These are phyloP conservation scores for Apiotrichum gamsii DNA, from an alignment of 1,284 basidiomycete genomes.

Conservation along the genomic window DNA sequence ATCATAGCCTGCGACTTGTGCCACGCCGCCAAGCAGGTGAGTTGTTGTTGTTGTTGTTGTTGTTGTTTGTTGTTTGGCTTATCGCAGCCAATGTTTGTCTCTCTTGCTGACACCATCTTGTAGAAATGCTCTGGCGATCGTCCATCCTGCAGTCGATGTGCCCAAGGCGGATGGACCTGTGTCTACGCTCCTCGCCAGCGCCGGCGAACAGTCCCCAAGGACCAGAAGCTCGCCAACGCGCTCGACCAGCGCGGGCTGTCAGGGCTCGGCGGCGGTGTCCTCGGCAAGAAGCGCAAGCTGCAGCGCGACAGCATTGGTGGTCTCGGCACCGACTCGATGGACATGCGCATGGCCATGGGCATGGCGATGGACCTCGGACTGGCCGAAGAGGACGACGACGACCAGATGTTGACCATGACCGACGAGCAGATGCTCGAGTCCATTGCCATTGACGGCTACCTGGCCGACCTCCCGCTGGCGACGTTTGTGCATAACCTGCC, in stretches of 20 bases:
- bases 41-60: neutral
- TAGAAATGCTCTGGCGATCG: slow-evolving; percentile 46
- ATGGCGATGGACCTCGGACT: slow-evolving; percentile 45
- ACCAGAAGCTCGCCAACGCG: slow-evolving; percentile 26
- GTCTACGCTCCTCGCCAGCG: slow-evolving; percentile 45
- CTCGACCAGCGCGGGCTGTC: slow-evolving; percentile 11
- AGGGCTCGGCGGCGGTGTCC: neutral
- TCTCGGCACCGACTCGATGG: slow-evolving; percentile 31
- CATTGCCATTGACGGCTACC: slow-evolving; percentile 44
- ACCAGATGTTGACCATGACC: slow-evolving; percentile 37
- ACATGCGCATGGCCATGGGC: slow-evolving; percentile 43
- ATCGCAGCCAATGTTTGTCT: neutral
- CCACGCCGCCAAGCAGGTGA: slow-evolving; percentile 43
- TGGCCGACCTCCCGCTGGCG: slow-evolving; percentile 43
- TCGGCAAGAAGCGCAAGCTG: slow-evolving; percentile 41
- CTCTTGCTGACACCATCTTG: slow-evolving; percentile 1
- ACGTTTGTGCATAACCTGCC: slow-evolving; percentile 44
- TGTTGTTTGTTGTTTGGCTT: neutral
- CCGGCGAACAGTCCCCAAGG: slow-evolving; percentile 43
- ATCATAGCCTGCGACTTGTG: slow-evolving; percentile 43
- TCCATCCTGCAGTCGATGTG: slow-evolving; percentile 43
- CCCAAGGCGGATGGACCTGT: slow-evolving; percentile 43
- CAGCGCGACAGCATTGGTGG: slow-evolving; percentile 21
- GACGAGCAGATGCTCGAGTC: slow-evolving; percentile 46
- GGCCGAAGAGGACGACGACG: slow-evolving; percentile 38